Base-by-base conservation (phyloP, 2,329 filamentous ascomycete species). In the Fonsecaea monophora region DNA sequence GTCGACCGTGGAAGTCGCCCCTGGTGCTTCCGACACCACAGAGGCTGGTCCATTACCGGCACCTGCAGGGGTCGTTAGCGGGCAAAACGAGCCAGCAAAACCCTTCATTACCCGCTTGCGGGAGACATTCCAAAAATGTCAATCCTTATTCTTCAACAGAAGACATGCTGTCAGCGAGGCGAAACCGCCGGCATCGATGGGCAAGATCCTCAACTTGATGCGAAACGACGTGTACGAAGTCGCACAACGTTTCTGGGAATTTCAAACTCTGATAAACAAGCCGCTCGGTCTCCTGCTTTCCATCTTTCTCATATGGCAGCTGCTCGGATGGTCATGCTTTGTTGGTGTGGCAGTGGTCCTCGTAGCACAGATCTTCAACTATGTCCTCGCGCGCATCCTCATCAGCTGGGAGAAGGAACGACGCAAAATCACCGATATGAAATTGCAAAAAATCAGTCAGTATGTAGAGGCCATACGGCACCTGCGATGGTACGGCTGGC, bases 131-230 rank as follows among this genome's bases (percentile, higher is more conserved):
- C 32, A 48, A 3, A 61, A 59, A 21, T 50, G 56, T 9, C 48
- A 35, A 48, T 40, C 68, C 21, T 57, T 60, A 7, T 62, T 69
- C 25, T 53, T 30, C 6, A 45, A 18, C n/a, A 55, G 40, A 12
- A 73, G 76, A 9, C 68, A 69, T 62, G 75, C 74, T 3, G 25
- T 45, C 68, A 42, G 64, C 42, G 59, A 58, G 62, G 9, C 74
- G 72, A 65, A 74, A 53, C 84, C 85, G 63, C 86, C 90, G 1
- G 92, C 93, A 0, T 92, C 91, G 0, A 94, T 94, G 79, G 93
- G 93, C 7, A 96, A 96, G 75, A 95, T 97, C 60, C 85, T 97
- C 68, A 97, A 96, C 73, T 79, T 97, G 1, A 91, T 96, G 82
- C 89, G 92, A 42, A 84, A 84, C 66, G 92, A 95, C 75, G 91